A percentile compares a stretch with the other conserved stretches of the same genome.
Conservation (phyloP, 371 early-diverging fungal species). For the Hamiltosporidium tvaerminnensis region DNA sequence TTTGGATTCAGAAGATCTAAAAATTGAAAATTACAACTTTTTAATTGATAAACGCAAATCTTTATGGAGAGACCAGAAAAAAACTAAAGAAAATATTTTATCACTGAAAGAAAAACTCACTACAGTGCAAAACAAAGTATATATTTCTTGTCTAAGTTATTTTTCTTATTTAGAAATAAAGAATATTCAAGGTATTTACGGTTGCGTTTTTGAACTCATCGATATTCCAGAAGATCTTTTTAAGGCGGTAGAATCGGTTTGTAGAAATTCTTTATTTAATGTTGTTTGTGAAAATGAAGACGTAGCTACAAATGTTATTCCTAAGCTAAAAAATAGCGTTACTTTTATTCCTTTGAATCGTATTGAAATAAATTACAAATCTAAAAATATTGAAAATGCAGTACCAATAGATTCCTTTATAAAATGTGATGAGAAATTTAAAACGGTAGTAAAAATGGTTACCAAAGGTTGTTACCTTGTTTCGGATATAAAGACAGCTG, state of each 20-base stretch:
- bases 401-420: conserved; percentile 16
- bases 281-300: conserved; percentile 42
- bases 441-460: conserved; percentile 26
- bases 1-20: conserved; percentile 1
- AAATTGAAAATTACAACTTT: conserved; percentile 3
- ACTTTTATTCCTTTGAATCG: conserved; percentile 44
- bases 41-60: conserved; percentile 18
- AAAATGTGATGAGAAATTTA: conserved; percentile 27
- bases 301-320: conserved; percentile 28
- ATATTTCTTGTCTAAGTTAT: conserved; percentile 13
- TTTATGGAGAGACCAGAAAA: conserved; percentile 31
- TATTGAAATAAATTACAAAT: conserved; percentile 1
- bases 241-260: conserved; percentile 35
- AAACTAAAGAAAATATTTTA: conserved; percentile 24
- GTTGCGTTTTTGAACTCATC: conserved; percentile 45
- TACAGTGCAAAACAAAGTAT: conserved; percentile 14
- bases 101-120: conserved; percentile 16
- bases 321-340: conserved; percentile 22
- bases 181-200: conserved; percentile 38
- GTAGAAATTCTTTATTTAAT: conserved; percentile 29
- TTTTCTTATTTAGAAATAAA: conserved; percentile 27
- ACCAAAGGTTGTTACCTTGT: conserved; percentile 32
- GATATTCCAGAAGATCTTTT: conserved; percentile 41
- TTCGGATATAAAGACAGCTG: conserved; percentile 33
- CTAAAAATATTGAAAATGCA: conserved; percentile 9